Base-by-base conservation (phyloP, 2,329 filamentous ascomycete genomes). In the Penicillium polonicum region DNA sequence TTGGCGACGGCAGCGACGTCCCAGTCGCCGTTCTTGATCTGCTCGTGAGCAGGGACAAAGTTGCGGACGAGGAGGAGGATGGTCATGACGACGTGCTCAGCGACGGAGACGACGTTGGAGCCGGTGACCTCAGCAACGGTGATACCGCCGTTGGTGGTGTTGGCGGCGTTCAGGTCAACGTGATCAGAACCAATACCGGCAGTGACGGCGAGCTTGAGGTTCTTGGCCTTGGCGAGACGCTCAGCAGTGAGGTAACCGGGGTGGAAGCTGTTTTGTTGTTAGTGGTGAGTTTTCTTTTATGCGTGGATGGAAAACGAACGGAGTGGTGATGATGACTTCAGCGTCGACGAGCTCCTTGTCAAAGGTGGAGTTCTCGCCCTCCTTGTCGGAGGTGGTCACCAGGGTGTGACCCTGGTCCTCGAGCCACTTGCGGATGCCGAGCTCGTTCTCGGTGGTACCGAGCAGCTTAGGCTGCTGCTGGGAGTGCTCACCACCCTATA, bases 51-150 rank as follows among this genome's bases (percentile, higher is more conserved):
- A 66, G 94, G 94, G 53, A 96, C 92, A 74, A 97, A 99, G 88
- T 99, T 99, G 82, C 94, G 92, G 77, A 97, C 88, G 53, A 99
- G 88, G 65, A 88, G 79, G 52, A 99, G 89, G 79, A 97, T 97
- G 77, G 94, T 99, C 94, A 99, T 97, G 81, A 99, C 80, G 70
- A 99, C 94, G 82, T 99, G 94, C 86, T 99, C 94, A 60, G 94
- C 94, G 64, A 99, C 94, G 51, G 94, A 97, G 70, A 97, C 92
- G 70, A 99, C 94, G 78, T 99, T 99, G 81, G 90, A 95, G 74
- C 94, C 94, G 10, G 94, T 99, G 65, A 99, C 94, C 79, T 99
- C 94, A 64, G 92, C 92, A 62, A 99, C 94, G 69, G 92, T 99
- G 80, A 97, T 82, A 75, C 94, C 94, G 72, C 93, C 93, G 77